Base-by-base conservation (phyloP, 176 grass and related monocot genomes). In the Musa schizocarpa region DNA sequence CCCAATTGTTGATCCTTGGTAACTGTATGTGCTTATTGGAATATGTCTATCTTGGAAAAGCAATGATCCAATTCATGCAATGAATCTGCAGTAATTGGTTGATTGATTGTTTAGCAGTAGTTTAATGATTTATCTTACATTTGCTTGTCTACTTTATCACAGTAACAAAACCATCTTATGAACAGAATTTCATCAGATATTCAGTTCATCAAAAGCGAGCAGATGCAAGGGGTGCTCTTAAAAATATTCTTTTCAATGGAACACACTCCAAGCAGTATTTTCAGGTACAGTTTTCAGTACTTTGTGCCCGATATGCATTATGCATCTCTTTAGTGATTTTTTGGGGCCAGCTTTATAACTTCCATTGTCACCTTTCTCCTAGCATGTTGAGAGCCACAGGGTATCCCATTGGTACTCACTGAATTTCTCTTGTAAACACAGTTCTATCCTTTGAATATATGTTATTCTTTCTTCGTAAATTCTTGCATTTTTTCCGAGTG, bases 151-250 rank as follows among this genome's bases (percentile, higher is more conserved):
- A 9, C 9, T 56, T 27, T 27, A 74, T 57, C 72, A 54, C 13
- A 24, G 8, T 80, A 63, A 73, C 29, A 29, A 59, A 54, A 56
- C 52, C 21, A 27, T 65, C 55, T 16, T 73, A 64, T 81, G 12
- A 22, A 77, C 78, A 97, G 90, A 87, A 84, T 76, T 64, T 26
- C 55, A 53, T 93, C 69, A 80, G 80, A 52, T 93, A 81, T 21
- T 19, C 76, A 1, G 78, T 97, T 67, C 90, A 67, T 53, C 83
- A 93, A 48, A 97, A 93, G 85, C 83, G 86, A 26, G 63, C 58
- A 50, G 90, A 93, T 76, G 81, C 93, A 13, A 92, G 84, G 84
- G 76, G 62, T 2, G 86, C 93, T 25, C 81, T 97, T 0, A 93
- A 85, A 73, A 88, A 88, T 77, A 54, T 97, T 76, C 80, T 88